Conservation (phyloP, 257 asterid genomes). For the Solanum sejunctum region DNA sequence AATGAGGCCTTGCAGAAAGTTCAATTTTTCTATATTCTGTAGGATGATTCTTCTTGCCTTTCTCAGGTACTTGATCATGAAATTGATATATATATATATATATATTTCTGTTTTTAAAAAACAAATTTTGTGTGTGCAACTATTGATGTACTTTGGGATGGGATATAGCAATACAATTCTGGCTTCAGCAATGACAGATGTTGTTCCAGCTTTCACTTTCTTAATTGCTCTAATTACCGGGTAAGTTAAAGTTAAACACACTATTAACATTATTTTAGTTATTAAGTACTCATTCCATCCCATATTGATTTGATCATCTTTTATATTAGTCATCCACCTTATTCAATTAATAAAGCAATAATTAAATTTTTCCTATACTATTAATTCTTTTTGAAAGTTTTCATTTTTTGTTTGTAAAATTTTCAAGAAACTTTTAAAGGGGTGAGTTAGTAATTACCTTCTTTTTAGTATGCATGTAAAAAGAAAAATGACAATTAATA, state of each 20-base stretch:
- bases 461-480: too few species aligned
- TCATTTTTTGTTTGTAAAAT: too few species aligned
- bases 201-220: slow-evolving; percentile 1
- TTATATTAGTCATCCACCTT: too few species aligned
- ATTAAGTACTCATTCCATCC: too few species aligned
- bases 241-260: neutral
- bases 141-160: neutral
- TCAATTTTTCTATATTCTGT: neutral
- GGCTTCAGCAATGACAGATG: slow-evolving; percentile 1
- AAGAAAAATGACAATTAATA: too few species aligned
- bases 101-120: too few species aligned
- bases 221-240: neutral
- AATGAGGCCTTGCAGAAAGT: neutral
- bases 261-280: neutral
- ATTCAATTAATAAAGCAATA: too few species aligned
- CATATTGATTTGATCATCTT: too few species aligned
- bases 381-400: too few species aligned
- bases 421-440: too few species aligned
- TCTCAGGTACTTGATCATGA: neutral
- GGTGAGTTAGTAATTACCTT: too few species aligned
- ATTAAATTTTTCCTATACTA: too few species aligned
- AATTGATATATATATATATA: neutral
- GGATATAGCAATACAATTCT: slow-evolving; percentile 1
- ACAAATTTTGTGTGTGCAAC: neutral
- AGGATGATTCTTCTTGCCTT: neutral